A percentile compares a stretch with the other conserved stretches of the same genome.
phyloP scores from a whole-genome alignment of 495 filamentous ascomycete genomes.

The Lophiostoma macrostomum region DNA sequence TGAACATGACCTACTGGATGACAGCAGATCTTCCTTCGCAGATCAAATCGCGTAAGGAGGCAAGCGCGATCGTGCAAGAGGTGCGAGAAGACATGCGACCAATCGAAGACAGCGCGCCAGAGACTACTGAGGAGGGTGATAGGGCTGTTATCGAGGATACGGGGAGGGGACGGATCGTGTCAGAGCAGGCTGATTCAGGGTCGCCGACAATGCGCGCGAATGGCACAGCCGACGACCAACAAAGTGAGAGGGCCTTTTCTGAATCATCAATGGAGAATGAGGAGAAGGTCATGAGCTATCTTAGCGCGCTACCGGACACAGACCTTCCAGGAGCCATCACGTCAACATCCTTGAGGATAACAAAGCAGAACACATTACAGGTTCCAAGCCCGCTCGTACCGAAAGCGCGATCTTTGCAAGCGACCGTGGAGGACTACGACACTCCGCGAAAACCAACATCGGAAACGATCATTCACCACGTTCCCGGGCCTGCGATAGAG shows the following conservation, averaged over 20 bases:
- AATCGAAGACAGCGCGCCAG: neutral
- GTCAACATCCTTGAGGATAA: constrained; percentile 17
- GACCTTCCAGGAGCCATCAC: constrained; percentile 14
- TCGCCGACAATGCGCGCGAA: constrained; percentile 27
- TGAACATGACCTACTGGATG: constrained; percentile 42
- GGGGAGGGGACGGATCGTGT: neutral
- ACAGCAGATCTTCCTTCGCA: constrained; percentile 17
- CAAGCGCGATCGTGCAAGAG: constrained; percentile 9
- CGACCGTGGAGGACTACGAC: constrained; percentile 31
- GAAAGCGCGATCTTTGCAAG: constrained; percentile 20
- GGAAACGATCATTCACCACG: constrained; percentile 28
- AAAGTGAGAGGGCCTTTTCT: neutral
- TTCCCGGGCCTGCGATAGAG: neutral
- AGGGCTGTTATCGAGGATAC: constrained; percentile 10
- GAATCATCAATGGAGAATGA: constrained; percentile 31
- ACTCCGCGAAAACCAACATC: constrained; percentile 29
- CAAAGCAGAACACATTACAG: constrained; percentile 16
- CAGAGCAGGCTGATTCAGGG: constrained; percentile 4
- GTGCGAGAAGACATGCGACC: neutral
- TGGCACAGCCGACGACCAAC: constrained; percentile 6
- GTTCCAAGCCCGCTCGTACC: neutral
- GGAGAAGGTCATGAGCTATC: constrained; percentile 32
- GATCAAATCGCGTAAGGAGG: constrained; percentile 25
- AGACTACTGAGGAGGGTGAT: constrained; percentile 17
- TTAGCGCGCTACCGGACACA: constrained; percentile 27